These are phyloP conservation scores for Tolypocladium ovalisporum DNA, from an alignment of 2,329 filamentous ascomycete species.

Conservation along the genomic window DNA sequence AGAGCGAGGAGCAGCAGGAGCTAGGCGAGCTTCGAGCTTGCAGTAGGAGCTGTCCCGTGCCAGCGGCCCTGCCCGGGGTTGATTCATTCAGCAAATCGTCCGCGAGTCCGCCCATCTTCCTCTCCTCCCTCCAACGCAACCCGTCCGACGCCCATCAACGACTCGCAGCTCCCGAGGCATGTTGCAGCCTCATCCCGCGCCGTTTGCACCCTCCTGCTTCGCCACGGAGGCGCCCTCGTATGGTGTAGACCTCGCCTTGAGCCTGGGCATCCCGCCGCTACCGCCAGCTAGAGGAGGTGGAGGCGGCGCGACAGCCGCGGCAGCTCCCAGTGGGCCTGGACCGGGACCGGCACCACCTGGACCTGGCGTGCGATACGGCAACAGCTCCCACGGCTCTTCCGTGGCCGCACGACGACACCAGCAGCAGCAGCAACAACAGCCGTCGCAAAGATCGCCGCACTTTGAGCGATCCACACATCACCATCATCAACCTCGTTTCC, in stretches of 20 bases:
- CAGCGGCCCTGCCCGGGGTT: not conserved
- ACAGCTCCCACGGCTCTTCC: not conserved
- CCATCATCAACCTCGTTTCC: not conserved
- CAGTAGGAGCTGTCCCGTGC: not conserved
- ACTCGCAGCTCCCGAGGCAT: slow-evolving; percentile 23
- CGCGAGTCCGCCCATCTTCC: not conserved
- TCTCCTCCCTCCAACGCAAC: not conserved
- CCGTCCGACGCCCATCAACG: not conserved
- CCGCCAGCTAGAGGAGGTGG: slow-evolving; percentile 1
- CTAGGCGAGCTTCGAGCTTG: not conserved
- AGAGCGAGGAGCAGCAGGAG: not conserved
- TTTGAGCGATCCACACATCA: not conserved
- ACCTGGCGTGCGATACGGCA: not conserved
- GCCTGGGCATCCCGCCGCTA: slow-evolving; percentile 9
- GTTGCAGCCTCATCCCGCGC: slow-evolving; percentile 44
- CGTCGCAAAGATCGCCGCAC: not conserved
- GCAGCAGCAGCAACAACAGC: not conserved
- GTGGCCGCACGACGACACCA: not conserved
- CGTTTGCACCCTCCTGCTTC: slow-evolving; percentile 32
- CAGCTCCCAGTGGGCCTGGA: not conserved
- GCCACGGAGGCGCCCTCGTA: slow-evolving; percentile 17
- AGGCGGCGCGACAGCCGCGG: not conserved
- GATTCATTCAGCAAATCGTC: not conserved
- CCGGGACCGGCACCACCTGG: not conserved
- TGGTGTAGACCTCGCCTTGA: slow-evolving; percentile 21